Evolutionary conservation across 257 asterid species (phyloP).

Genomic region (Solanum piurae): DNA sequence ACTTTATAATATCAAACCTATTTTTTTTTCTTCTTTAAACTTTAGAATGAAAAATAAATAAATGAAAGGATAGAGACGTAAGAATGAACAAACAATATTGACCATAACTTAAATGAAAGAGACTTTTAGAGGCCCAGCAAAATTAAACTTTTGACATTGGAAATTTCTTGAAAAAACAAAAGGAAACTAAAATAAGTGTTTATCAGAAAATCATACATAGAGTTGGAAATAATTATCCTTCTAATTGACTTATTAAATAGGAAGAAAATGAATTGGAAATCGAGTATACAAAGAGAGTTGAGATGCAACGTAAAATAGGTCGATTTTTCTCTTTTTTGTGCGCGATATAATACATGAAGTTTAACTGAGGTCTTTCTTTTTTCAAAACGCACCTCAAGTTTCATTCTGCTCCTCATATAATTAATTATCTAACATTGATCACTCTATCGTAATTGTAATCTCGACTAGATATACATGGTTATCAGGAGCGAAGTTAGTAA

Average conservation of each 20-base stretch:
- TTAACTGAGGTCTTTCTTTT: background rate
- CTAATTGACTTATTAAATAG: background rate
- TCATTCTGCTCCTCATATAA: background rate
- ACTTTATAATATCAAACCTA: background rate
- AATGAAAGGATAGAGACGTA: background rate
- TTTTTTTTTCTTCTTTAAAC: background rate
- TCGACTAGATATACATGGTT: background rate
- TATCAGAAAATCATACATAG: background rate
- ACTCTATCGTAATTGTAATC: background rate
- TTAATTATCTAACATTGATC: background rate
- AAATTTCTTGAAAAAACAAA: background rate
- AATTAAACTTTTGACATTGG: background rate
- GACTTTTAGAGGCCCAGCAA: background rate
- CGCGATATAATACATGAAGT: background rate
- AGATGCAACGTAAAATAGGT: background rate
- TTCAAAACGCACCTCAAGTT: background rate
- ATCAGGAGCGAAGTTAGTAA: no score
- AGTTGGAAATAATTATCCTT: background rate
- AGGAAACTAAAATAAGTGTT: background rate
- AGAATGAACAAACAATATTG: background rate
- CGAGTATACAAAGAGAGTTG: background rate
- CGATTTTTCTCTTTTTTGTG: background rate
- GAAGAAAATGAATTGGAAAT: background rate
- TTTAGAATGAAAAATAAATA: background rate
- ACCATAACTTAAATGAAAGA: background rate